Evolutionary conservation across 352 stramenopile genomes (phyloP).

Genomic region (Pythium dissimile): DNA sequence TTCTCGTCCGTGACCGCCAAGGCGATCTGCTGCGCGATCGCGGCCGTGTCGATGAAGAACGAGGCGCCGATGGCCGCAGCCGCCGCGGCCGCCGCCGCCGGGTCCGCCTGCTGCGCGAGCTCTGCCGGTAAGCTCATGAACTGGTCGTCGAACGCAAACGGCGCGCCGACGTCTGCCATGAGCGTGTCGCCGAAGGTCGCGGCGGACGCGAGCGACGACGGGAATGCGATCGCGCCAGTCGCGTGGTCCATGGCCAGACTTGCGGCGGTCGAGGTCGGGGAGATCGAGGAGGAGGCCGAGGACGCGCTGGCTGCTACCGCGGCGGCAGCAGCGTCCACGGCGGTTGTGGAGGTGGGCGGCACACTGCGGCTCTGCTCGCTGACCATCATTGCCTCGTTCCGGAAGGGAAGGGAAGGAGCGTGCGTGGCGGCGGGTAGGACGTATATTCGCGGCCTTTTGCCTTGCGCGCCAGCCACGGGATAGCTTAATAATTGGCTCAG

Average conservation of each 20-base stretch:
- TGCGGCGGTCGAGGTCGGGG: conserved; percentile 4
- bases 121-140: conserved; percentile 33
- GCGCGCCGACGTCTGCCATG: conserved; percentile 3
- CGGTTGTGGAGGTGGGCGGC: not conserved
- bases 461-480: conserved; percentile 15
- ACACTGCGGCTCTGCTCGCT: conserved; percentile 29
- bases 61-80: conserved; percentile 21
- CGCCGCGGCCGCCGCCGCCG: not conserved
- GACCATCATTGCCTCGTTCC: conserved; percentile 35
- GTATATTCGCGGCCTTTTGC: not conserved
- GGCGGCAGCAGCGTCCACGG: not conserved
- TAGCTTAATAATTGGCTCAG: conserved; percentile 11
- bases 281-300: conserved; percentile 2
- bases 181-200: conserved; percentile 10
- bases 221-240: conserved; percentile 9
- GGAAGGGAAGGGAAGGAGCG: not conserved
- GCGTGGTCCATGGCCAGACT: too few relatives aligned
- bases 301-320: too few relatives aligned
- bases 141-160: conserved; percentile 60
- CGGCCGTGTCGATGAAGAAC: conserved; percentile 65
- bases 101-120: conserved; percentile 9
- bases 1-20: conserved; percentile 69
- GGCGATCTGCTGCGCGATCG: conserved; percentile 56
- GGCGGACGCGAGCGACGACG: conserved; percentile 3
- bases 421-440: not conserved